Base-by-base conservation (phyloP, 257 asterid species). In the Marsdenia floribunda region DNA sequence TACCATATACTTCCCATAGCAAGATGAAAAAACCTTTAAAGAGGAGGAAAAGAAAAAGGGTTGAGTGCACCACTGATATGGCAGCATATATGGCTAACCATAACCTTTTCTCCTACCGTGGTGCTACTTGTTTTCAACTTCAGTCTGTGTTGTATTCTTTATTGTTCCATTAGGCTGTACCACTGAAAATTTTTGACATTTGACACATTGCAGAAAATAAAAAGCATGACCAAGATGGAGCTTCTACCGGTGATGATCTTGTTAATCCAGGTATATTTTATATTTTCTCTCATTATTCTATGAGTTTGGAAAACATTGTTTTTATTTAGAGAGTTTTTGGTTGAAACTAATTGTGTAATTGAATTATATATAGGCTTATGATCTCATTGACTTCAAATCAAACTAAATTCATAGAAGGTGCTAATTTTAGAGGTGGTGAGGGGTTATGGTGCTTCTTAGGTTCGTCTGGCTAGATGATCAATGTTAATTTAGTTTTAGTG, bases 21-120 rank as follows among this genome's bases (percentile, higher is more conserved):
- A 83, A 70, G 38, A 70, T 82, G 71, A 84, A 70, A 80, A 84
- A 79, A 81, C 83, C 86, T 73, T 76, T 91, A 80, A 88, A 80
- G 87, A 88, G 97, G 86, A 88, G 87, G 65, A 89, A 84, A 75
- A 84, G 98, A 83, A 90, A 90, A 84, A 85, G 83, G 83, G 87
- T 85, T 61, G 97, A 93, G 84, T 79, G 72, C 53, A 77, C 86
- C 64, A 81, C 87, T 50, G 91, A 90, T 83, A 65, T 79, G 49
- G 77, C 81, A 57, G 75, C 89, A 68, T 89, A 83, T 77, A 89
- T 91, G 87, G 84, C 96, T 26, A 87, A 77, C 65, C 98, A 91
- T 80, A 73, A 86, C 82, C 88, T 91, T 79, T 91, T 91, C 80
- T 86, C 92, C 13, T 86, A 84, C 75, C 85, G 82, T 59, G 97